Evolutionary conservation across 164 flowering plant genomes (phyloP), one percentile per base, ranked within the genome.

Genomic region (Tetracentron sinense): DNA sequence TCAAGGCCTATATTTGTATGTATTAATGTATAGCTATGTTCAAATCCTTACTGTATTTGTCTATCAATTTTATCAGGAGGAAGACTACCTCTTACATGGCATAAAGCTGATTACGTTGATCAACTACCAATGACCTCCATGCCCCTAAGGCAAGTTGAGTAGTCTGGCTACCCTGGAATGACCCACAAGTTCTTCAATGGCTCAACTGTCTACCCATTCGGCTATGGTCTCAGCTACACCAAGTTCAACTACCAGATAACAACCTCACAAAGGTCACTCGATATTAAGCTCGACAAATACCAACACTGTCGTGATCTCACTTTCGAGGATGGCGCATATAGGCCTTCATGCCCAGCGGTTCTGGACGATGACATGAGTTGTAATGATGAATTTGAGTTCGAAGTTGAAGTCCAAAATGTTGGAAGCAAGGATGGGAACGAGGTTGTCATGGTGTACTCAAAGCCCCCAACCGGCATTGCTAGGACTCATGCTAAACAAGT

Each of bases 161-260:
- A 48, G 0, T 19, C 47, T 17, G 77, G 74, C 7, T 75, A 72
- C 29, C 85, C 83, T 0, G 85, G 85, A 7, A 64, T 81, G 44
- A 83, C 84, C 0, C 79, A 77, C 73, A 66, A 61, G 20, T 83
- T 83, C 72, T 79, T 66, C 77, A 60, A 64, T 15, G 87, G 85
- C 16, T 20, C 69, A 0, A 52, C 50, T 0, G 71, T 78, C 10
- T 82, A 64, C 33, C 74, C 76, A 42, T 81, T 76, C 46, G 82
- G 81, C 4, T 50, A 74, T 33, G 85, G 85, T 2, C 62, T 81
- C 10, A 78, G 82, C 68, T 81, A 78, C 71, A 58, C 79, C 44
- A 51, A 11, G 0, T 81, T 68, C 75, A 42, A 14, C 28, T 64
- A 73, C 69, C 50, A 38, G 0, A 4, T 79, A 0, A 16, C 28